Percentiles rank a stretch among this genome's conserved stretches.
phyloP scores from a whole-genome alignment of 495 filamentous ascomycete species.

The Collariella sp. region DNA sequence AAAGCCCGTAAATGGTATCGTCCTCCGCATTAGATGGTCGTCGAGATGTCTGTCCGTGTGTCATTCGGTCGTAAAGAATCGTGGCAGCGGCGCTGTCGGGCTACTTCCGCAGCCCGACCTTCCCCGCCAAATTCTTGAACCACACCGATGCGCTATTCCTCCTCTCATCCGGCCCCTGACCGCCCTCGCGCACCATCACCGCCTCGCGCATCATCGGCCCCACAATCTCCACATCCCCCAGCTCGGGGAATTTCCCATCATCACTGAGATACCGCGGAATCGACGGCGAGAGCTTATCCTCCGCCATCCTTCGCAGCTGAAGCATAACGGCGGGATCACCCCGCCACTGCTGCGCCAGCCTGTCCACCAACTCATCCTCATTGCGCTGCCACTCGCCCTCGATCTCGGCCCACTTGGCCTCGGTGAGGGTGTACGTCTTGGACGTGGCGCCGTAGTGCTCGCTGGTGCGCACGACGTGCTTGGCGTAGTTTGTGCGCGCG shows the following conservation, averaged over 20 bases:
- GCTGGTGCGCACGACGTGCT: conserved; percentile 72
- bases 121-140: conserved; percentile 37
- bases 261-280: conserved; percentile 46
- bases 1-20: neutral
- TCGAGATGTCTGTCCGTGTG: neutral
- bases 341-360: conserved; percentile 34
- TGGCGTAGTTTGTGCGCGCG: conserved; percentile 71
- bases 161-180: conserved; percentile 24
- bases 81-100: too few relatives aligned
- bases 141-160: conserved; percentile 34
- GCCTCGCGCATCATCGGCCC: conserved; percentile 74
- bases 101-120: conserved; percentile 36
- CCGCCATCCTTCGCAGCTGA: conserved; percentile 25
- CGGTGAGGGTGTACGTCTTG: conserved; percentile 71
- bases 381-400: conserved; percentile 61
- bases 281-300: conserved; percentile 35
- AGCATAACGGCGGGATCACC: conserved; percentile 23
- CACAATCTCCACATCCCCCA: conserved; percentile 85
- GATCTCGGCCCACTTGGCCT: conserved; percentile 75
- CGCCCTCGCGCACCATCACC: conserved; percentile 35
- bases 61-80: neutral
- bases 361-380: conserved; percentile 49
- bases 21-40: neutral
- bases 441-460: conserved; percentile 82
- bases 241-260: conserved; percentile 75